A percentile compares a stretch with the other conserved stretches of the same genome.
Evolutionary conservation across 192 early-diverging fungal species (phyloP).

Genomic region (Backusella westeae): DNA sequence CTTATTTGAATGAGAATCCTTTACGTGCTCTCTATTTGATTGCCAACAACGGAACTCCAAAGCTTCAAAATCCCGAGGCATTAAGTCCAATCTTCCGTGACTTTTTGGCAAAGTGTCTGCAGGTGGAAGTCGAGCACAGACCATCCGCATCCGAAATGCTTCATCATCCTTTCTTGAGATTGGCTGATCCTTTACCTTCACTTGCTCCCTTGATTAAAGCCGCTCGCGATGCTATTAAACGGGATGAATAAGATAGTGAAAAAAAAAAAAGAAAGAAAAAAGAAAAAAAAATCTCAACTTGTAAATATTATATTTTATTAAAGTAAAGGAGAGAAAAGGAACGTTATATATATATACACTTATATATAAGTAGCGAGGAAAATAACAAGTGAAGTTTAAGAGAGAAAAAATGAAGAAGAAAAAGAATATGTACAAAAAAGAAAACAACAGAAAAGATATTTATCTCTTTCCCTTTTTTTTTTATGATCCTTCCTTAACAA

Average conservation of each 20-base stretch:
- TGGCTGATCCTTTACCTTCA: slow-evolving; percentile 54
- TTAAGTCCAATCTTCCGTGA: slow-evolving; percentile 49
- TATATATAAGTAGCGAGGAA: too few relatives aligned
- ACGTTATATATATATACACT: neutral
- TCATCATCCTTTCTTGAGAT: slow-evolving; percentile 57
- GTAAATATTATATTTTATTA: too few relatives aligned
- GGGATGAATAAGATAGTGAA: slow-evolving; percentile 10
- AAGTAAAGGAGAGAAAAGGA: too few relatives aligned
- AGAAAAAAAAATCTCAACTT: too few relatives aligned
- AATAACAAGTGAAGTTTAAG: neutral
- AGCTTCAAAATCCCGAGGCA: slow-evolving; percentile 61
- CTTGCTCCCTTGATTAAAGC: slow-evolving; percentile 56
- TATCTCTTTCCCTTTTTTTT: neutral
- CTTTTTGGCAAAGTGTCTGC: slow-evolving; percentile 55
- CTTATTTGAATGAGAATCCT: slow-evolving; percentile 70
- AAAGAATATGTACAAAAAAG: neutral
- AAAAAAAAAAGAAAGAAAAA: neutral
- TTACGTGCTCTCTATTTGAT: slow-evolving; percentile 69
- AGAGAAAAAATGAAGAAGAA: neutral
- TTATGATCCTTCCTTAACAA: slow-evolving; percentile 14
- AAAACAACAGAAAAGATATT: neutral
- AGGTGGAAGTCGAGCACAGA: slow-evolving; percentile 59
- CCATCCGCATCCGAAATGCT: slow-evolving; percentile 54
- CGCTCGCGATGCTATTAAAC: slow-evolving; percentile 41
- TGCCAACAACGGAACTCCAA: slow-evolving; percentile 77